A percentile compares a stretch with the other conserved stretches of the same genome.
These are phyloP conservation scores for Phytopythium sindhum DNA, from an alignment of 352 stramenopile species.

Conservation along the genomic window DNA sequence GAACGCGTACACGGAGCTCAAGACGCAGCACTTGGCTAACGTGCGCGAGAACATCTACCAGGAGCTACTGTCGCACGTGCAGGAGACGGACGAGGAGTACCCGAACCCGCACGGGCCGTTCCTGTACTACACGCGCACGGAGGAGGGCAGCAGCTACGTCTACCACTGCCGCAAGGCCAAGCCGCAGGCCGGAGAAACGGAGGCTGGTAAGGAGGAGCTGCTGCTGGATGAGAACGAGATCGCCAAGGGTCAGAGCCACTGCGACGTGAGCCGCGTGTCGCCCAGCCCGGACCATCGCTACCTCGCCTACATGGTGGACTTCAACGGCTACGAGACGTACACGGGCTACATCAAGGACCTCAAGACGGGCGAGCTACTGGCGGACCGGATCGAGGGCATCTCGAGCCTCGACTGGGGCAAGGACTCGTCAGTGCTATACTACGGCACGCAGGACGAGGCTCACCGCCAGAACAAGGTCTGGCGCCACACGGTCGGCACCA, in stretches of 20 bases:
- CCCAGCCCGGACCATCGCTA: constrained; percentile 89
- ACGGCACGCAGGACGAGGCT: constrained; percentile 89
- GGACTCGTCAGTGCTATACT: constrained; percentile 92
- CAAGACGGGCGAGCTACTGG: constrained; percentile 51
- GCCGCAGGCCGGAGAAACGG: constrained; percentile 29
- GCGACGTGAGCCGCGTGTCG: constrained; percentile 70
- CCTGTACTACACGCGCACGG: constrained; percentile 88
- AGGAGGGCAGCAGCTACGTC: constrained; percentile 82
- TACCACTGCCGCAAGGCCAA: constrained; percentile 80
- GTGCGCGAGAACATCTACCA: constrained; percentile 89
- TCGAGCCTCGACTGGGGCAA: constrained; percentile 90
- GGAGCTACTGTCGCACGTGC: constrained; percentile 90
- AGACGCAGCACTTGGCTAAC: constrained; percentile 84
- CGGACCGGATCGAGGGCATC: constrained; percentile 83
- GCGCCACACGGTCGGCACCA: constrained; percentile 82
- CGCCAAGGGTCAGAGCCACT: constrained; percentile 82
- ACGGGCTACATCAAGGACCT: constrained; percentile 88
- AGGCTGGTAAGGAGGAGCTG: constrained; percentile 79
- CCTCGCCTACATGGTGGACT: constrained; percentile 94
- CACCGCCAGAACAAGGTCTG: constrained; percentile 94
- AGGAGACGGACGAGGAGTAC: constrained; percentile 85
- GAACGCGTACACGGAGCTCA: constrained; percentile 90
- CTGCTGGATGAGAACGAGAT: constrained; percentile 94
- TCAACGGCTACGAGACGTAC: constrained; percentile 93
- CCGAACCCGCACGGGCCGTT: constrained; percentile 73